These are phyloP conservation scores for Daldinia grandis DNA, from an alignment of 495 filamentous ascomycete genomes.

Conservation along the genomic window DNA sequence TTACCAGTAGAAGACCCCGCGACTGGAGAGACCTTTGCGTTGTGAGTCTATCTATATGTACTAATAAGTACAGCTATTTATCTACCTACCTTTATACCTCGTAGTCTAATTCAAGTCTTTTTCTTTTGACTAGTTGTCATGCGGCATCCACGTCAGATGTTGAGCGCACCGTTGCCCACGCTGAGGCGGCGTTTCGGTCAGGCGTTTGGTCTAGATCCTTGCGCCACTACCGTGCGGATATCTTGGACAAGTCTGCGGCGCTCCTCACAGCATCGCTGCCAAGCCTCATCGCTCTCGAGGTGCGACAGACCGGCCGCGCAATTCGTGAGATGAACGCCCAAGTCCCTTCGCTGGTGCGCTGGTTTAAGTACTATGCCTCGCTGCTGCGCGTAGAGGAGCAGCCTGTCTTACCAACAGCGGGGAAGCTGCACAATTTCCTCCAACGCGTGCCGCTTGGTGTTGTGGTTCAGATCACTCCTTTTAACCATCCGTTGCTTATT, in stretches of 20 bases:
- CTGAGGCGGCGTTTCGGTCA: constrained; percentile 58
- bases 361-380: constrained; percentile 71
- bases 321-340: constrained; percentile 73
- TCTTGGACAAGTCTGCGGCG: constrained; percentile 64
- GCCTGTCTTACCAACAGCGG: constrained; percentile 66
- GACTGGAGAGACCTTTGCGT: constrained; percentile 48
- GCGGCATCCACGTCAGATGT: constrained; percentile 60
- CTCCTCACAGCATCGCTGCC: constrained; percentile 60
- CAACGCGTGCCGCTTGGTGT: constrained; percentile 68
- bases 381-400: constrained; percentile 68
- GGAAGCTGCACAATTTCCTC: constrained; percentile 68
- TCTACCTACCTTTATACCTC: too few relatives aligned
- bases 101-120: neutral
- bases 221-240: constrained; percentile 60
- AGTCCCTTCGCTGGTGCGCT: constrained; percentile 66
- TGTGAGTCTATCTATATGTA: constrained; percentile 35
- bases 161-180: constrained; percentile 53
- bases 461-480: constrained; percentile 70
- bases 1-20: constrained; percentile 51
- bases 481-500: constrained; percentile 71
- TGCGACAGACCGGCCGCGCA: constrained; percentile 68
- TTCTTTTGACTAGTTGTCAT: constrained; percentile 54
- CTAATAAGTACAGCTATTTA: neutral
- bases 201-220: constrained; percentile 67
- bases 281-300: constrained; percentile 64